Evolutionary conservation across 345 rosid species (phyloP).

Genomic region (Sisymbrium altissimum): DNA sequence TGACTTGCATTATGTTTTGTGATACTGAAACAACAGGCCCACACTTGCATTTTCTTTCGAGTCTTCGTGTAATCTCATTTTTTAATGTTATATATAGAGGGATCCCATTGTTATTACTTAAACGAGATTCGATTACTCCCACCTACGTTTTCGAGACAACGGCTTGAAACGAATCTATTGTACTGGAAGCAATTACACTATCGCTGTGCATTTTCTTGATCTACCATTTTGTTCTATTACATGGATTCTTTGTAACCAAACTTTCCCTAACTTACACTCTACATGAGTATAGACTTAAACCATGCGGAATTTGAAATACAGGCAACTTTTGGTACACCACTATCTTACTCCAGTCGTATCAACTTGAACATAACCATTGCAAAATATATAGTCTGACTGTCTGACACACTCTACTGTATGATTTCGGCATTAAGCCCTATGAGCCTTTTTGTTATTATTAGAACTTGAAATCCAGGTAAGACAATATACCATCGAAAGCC

Average conservation of each 20-base stretch:
- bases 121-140: not conserved
- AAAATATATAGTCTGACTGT: too few species aligned
- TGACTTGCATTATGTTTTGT: conserved; percentile 17
- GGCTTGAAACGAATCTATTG: not conserved
- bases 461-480: not conserved
- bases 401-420: too few species aligned
- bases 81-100: not conserved
- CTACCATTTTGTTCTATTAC: not conserved
- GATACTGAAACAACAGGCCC: not conserved
- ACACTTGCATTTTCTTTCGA: not conserved
- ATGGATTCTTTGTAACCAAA: not conserved
- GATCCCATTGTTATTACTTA: not conserved
- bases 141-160: not conserved
- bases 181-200: not conserved
- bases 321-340: not conserved
- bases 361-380: too few species aligned
- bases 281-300: not conserved
- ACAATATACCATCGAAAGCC: not conserved
- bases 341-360: too few species aligned
- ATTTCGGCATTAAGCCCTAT: too few species aligned
- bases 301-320: not conserved
- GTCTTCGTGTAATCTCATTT: not conserved
- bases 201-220: not conserved
- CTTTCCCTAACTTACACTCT: not conserved
- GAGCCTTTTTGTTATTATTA: too few species aligned